phyloP scores from a whole-genome alignment of 495 filamentous ascomycete species.

The Aspergillus nanangensis region DNA sequence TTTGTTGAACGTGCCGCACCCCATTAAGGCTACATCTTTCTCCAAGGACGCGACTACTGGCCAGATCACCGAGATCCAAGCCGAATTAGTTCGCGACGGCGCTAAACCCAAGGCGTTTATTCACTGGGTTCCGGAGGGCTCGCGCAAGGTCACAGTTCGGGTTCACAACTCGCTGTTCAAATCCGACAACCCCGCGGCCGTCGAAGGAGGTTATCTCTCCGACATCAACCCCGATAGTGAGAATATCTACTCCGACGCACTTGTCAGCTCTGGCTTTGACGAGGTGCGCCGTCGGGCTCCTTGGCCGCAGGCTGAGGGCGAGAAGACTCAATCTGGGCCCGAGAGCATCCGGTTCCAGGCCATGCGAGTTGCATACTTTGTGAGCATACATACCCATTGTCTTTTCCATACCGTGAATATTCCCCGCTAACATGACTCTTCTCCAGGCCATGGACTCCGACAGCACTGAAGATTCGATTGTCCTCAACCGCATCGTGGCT shows the following conservation, averaged over 20 bases:
- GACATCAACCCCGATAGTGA: conserved; percentile 87
- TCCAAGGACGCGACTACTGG: conserved; percentile 61
- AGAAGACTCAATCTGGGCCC: conserved; percentile 53
- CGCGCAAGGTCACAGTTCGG: conserved; percentile 73
- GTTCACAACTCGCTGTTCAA: conserved; percentile 84
- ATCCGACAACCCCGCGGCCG: conserved; percentile 68
- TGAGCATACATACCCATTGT: too few relatives aligned
- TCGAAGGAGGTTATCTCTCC: conserved; percentile 70
- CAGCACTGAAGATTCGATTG: conserved; percentile 66
- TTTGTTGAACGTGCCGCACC: conserved; percentile 75
- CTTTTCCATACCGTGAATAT: neutral
- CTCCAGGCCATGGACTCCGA: conserved; percentile 64
- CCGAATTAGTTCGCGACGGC: conserved; percentile 9
- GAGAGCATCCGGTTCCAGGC: conserved; percentile 90
- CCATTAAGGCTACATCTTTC: conserved; percentile 64
- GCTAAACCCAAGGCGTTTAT: conserved; percentile 73
- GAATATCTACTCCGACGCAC: conserved; percentile 67
- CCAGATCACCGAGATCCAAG: conserved; percentile 37
- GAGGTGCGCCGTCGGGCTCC: conserved; percentile 70
- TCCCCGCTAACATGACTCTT: neutral
- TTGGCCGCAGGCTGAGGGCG: conserved; percentile 75
- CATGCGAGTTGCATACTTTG: conserved; percentile 82
- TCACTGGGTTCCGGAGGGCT: conserved; percentile 76
- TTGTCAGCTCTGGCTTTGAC: conserved; percentile 83
- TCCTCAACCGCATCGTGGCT: conserved; percentile 89